These are phyloP conservation scores for Phytophthora vignae DNA, from an alignment of 352 stramenopile species.

Conservation along the genomic window DNA sequence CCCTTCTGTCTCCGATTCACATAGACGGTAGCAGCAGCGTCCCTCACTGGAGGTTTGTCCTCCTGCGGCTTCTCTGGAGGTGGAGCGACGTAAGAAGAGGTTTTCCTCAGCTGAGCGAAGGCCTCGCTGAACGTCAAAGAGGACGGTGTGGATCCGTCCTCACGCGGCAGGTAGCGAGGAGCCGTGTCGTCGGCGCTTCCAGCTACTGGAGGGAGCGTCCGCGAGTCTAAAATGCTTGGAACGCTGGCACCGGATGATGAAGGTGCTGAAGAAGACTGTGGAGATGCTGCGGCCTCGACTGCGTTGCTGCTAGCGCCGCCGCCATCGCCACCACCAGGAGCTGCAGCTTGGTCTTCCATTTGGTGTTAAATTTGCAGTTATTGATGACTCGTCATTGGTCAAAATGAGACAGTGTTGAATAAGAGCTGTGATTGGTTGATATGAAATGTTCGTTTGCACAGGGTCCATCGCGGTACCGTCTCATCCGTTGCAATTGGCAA, in stretches of 20 bases:
- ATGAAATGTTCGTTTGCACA: background rate
- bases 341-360: conserved; percentile 24
- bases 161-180: conserved; percentile 50
- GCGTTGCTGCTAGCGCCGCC: background rate
- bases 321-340: background rate
- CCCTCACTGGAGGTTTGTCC: conserved; percentile 31
- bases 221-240: conserved; percentile 59
- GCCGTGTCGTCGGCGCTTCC: conserved; percentile 13
- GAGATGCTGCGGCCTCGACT: background rate
- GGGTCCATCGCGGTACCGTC: conserved; percentile 6
- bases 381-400: conserved; percentile 11
- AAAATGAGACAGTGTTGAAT: conserved; percentile 4
- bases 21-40: conserved; percentile 67
- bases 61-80: conserved; percentile 9
- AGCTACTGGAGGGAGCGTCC: conserved; percentile 28
- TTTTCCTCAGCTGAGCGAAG: conserved; percentile 66
- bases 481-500: conserved; percentile 22
- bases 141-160: conserved; percentile 14
- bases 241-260: conserved; percentile 18
- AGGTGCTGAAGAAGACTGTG: background rate
- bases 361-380: background rate
- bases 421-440: conserved; percentile 7
- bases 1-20: conserved; percentile 91
- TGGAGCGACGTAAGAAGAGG: conserved; percentile 57
- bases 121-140: conserved; percentile 60